A percentile compares a stretch with the other conserved stretches of the same genome.
Conservation (phyloP, 2,329 filamentous ascomycete genomes). For the Pseudocercospora crystallina region DNA sequence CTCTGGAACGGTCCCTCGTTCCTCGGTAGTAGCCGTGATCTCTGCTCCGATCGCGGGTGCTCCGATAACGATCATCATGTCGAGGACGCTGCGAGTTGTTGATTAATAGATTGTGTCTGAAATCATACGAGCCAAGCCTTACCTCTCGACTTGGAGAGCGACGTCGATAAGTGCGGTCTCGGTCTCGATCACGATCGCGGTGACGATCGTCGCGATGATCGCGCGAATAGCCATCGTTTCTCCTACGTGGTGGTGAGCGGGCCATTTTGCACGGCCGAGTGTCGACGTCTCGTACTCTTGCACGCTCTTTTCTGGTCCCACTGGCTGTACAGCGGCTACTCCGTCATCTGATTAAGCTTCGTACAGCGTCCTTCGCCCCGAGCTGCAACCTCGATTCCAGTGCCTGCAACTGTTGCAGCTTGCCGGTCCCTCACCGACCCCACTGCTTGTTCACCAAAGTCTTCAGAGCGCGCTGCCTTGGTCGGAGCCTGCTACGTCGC, state of each 20-base stretch:
- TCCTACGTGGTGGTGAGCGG: slow-evolving; percentile 28
- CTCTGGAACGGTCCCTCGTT: too few relatives aligned
- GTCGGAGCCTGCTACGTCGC: too few relatives aligned
- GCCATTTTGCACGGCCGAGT: slow-evolving; percentile 23
- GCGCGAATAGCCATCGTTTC: slow-evolving; percentile 21
- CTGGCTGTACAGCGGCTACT: not conserved
- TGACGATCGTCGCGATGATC: slow-evolving; percentile 21
- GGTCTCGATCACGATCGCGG: slow-evolving; percentile 25
- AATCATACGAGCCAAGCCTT: not conserved
- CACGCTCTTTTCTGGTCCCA: slow-evolving; percentile 9
- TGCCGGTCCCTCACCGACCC: too few relatives aligned
- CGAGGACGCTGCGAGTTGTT: not conserved
- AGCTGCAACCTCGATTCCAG: too few relatives aligned
- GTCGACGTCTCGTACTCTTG: slow-evolving; percentile 10
- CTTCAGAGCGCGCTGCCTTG: too few relatives aligned
- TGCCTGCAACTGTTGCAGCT: too few relatives aligned
- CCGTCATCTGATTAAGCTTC: too few relatives aligned
- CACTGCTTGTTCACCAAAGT: too few relatives aligned
- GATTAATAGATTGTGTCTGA: too few relatives aligned
- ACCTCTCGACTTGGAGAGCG: slow-evolving; percentile 10
- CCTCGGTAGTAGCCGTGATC: not conserved
- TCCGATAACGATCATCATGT: slow-evolving; percentile 5
- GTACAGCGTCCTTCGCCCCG: too few relatives aligned
- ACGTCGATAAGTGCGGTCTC: slow-evolving; percentile 4
- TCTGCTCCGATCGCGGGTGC: not conserved